Conservation (phyloP, 306 rosid genomes). For the Crataegus laevigata region DNA sequence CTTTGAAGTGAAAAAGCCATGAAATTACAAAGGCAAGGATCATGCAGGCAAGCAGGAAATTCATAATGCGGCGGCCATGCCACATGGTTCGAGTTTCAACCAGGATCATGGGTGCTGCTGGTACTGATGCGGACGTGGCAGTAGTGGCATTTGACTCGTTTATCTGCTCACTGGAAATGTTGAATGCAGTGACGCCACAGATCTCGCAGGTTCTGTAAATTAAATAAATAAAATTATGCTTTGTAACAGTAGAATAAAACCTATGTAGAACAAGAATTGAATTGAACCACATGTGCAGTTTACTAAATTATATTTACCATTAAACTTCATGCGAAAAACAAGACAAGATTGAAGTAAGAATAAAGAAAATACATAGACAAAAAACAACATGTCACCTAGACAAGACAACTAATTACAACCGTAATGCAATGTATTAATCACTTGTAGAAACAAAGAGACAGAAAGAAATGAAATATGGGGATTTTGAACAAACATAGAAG, state of each 20-base stretch:
- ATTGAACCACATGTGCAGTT: background rate
- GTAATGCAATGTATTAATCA: background rate
- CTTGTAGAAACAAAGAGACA: background rate
- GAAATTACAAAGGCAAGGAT: conserved; percentile 43
- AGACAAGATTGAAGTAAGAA: background rate
- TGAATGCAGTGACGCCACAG: conserved; percentile 31
- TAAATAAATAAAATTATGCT: background rate
- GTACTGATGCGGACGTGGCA: conserved; percentile 14
- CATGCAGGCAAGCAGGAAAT: conserved; percentile 44
- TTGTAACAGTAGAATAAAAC: background rate
- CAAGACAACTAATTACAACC: background rate
- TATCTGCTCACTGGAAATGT: conserved; percentile 14
- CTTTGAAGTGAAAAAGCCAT: conserved; percentile 50
- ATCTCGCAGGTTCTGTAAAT: conserved; percentile 34
- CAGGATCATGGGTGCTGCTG: conserved; percentile 18
- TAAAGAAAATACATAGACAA: background rate
- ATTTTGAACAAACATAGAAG: background rate
- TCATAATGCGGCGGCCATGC: conserved; percentile 41
- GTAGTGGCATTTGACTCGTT: conserved; percentile 6
- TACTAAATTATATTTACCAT: background rate
- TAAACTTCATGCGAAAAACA: background rate
- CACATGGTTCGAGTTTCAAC: conserved; percentile 34
- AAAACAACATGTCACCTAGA: background rate
- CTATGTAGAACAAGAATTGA: background rate
- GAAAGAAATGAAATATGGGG: background rate